Conservation (phyloP, 371 early-diverging fungal species). For the Cokeromyces recurvatus region DNA sequence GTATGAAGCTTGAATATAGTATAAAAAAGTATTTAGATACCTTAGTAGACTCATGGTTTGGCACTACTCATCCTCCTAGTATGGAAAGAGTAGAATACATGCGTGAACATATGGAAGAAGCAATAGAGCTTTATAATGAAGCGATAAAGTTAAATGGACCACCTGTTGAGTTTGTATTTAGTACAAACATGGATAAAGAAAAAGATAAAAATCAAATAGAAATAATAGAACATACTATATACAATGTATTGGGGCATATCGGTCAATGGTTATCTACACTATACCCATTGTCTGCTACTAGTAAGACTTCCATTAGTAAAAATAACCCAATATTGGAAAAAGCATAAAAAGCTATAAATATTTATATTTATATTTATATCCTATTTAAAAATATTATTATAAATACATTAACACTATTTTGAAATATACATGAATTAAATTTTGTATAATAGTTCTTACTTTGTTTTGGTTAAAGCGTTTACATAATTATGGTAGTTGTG, state of each 20-base stretch:
- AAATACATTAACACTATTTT: too few species aligned
- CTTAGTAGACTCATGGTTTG: conserved; percentile 39
- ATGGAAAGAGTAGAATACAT: conserved; percentile 42
- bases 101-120: conserved; percentile 39
- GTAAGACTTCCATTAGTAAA: too few species aligned
- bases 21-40: conserved; percentile 23
- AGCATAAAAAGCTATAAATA: too few species aligned
- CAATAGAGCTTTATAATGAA: conserved; percentile 28
- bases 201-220: background rate
- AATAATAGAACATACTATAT: too few species aligned
- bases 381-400: too few species aligned
- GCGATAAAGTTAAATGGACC: conserved; percentile 33
- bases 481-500: too few species aligned
- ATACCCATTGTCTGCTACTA: conserved; percentile 1
- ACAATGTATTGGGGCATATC: background rate
- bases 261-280: conserved; percentile 1
- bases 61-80: conserved; percentile 44
- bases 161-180: conserved; percentile 16
- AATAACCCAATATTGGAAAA: too few species aligned
- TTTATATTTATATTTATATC: too few species aligned
- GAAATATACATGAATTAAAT: too few species aligned
- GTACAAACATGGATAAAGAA: too few species aligned
- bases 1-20: conserved; percentile 14
- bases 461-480: too few species aligned
- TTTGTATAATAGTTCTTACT: too few species aligned